Base-by-base conservation (phyloP, 495 filamentous ascomycete genomes). In the Tuber calosporum region DNA sequence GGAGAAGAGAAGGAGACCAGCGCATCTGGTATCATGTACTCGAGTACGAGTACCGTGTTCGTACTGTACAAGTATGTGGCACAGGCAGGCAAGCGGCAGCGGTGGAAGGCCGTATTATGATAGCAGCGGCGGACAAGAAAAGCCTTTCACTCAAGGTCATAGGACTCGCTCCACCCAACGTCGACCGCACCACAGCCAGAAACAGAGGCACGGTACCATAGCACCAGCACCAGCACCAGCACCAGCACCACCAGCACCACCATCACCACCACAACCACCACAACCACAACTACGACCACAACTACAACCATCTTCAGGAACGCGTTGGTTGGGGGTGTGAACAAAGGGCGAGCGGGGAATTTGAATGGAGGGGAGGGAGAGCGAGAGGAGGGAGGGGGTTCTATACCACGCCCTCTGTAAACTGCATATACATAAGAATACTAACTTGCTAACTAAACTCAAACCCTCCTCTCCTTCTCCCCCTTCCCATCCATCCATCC, bases 371-470 rank as follows among this genome's bases (percentile, higher is more conserved):
- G 22, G 48, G 26, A 9, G 48, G 53, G 34, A 30, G 30, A 30
- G 53, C 8, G 30, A 30, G n/a, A 30, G 45, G 3, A 11, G 48
- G 13, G 11, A 15, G 26, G 26, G 48, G 11, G 53, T 62, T 62
- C 26, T 62, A 62, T 30, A 62, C 26, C 30, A 58, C 30, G 30
- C 26, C 53, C 53, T 2, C 53, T 62, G 53, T 62, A 26, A 34
- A 62, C 4, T 11, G 48, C 48, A 62, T 62, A 62, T 62, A 62
- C 53, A 62, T 62, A 62, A 62, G 34, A 62, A 34, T 62, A 62
- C 53, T 62, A 62, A 62, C 53, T 15, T 62, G 34, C 53, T 62
- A 62, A 62, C 53, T 62, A 34, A 62, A 62, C 26, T 34, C 26
- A 30, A 62, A 62, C 26, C 53, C 26, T 17, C 26, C 53, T 30